Percentiles rank a stretch among this genome's conserved stretches.
Evolutionary conservation across 305 asterid species (phyloP).

Genomic region (Fraxinus xanthoxyloides): DNA sequence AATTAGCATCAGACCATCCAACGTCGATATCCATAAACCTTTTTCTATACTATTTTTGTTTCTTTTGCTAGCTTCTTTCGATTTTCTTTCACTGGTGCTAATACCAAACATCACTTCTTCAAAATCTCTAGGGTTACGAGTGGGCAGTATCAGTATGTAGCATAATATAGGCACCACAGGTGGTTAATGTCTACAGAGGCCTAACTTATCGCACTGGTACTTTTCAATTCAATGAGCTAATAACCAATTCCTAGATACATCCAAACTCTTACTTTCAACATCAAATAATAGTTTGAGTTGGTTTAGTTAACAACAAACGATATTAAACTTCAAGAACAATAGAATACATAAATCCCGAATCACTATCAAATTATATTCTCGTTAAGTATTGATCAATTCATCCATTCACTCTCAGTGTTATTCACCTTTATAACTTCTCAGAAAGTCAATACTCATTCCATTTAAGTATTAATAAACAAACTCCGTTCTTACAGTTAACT

Average conservation of each 20-base stretch:
- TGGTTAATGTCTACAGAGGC: slow-evolving; percentile 1
- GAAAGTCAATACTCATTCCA: not conserved
- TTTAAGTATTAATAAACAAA: not conserved
- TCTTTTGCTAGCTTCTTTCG: not conserved
- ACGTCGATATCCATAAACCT: not conserved
- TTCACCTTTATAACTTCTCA: not conserved
- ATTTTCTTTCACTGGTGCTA: not conserved
- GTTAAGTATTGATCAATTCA: slow-evolving; percentile 10
- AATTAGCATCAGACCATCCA: not conserved
- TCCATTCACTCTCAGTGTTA: slow-evolving; percentile 1
- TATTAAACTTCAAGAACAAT: not conserved
- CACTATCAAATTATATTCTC: not conserved
- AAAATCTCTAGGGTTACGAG: not conserved
- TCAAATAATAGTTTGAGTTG: not conserved
- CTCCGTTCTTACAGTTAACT: not conserved
- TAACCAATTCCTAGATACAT: not conserved
- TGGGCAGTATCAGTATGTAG: slow-evolving; percentile 8
- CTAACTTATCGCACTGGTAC: slow-evolving; percentile 14
- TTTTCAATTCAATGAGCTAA: not conserved
- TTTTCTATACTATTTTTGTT: not conserved
- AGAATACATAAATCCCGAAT: slow-evolving; percentile 1
- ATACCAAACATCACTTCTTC: slow-evolving; percentile 7
- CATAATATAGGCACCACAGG: slow-evolving; percentile 10
- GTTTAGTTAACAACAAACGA: not conserved
- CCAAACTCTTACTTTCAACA: not conserved